A percentile compares a stretch with the other conserved stretches of the same genome.
Conservation (phyloP, 108 stramenopile species). For the Nitzschia palea region DNA sequence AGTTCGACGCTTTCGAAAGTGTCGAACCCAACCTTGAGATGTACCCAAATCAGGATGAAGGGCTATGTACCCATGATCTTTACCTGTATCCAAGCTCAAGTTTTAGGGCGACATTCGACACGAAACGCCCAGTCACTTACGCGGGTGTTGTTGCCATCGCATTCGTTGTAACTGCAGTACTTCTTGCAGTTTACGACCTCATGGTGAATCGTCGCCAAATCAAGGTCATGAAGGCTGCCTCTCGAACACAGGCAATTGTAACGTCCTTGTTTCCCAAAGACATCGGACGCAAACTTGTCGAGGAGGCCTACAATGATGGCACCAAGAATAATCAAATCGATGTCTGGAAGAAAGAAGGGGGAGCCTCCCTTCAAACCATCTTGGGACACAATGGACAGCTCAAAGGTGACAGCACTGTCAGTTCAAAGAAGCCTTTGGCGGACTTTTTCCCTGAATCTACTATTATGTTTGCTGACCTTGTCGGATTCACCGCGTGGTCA, state of each 20-base stretch:
- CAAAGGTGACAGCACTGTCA: not conserved
- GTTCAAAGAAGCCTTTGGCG: conserved; percentile 39
- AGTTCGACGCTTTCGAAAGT: conserved; percentile 10
- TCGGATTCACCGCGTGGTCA: conserved; percentile 19
- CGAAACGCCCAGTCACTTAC: conserved; percentile 16
- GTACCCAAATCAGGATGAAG: not conserved
- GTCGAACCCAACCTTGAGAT: not conserved
- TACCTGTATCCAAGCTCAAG: conserved; percentile 14
- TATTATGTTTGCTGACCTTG: conserved; percentile 20
- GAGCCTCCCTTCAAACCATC: not conserved
- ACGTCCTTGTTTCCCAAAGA: conserved; percentile 26
- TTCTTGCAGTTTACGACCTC: conserved; percentile 24
- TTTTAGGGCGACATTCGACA: not conserved
- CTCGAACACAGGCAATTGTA: conserved; percentile 27
- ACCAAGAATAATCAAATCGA: not conserved
- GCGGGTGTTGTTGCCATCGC: conserved; percentile 35
- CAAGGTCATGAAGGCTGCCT: conserved; percentile 16
- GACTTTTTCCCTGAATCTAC: conserved; percentile 46
- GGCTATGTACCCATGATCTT: not conserved
- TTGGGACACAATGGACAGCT: not conserved
- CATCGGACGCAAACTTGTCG: conserved; percentile 10
- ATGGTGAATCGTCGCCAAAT: conserved; percentile 13
- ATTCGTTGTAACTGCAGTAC: conserved; percentile 32
- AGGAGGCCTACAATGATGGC: conserved; percentile 4
- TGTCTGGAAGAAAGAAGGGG: not conserved